Conservation (phyloP, 305 asterid genomes). For the Vinca major region DNA sequence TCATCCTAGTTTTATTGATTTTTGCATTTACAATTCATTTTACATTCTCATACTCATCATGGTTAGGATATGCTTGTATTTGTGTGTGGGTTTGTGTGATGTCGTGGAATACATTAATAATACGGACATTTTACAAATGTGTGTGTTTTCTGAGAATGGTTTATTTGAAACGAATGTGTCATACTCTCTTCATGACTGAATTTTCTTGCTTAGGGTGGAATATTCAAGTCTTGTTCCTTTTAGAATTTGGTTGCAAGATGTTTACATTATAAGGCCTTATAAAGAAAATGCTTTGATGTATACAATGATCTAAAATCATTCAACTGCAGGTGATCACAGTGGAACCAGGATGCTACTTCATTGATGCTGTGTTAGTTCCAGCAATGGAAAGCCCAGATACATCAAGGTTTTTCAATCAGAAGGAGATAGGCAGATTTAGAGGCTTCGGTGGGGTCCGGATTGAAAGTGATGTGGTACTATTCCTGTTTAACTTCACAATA, state of each 20-base stretch:
- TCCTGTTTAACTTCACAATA: conserved; percentile 15
- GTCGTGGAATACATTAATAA: not conserved
- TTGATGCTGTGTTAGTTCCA: conserved; percentile 75
- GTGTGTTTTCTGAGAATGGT: not conserved
- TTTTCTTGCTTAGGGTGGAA: not conserved
- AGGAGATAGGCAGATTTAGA: conserved; percentile 54
- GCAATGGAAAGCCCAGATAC: conserved; percentile 65
- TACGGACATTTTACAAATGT: not conserved
- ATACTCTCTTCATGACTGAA: not conserved
- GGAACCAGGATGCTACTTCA: conserved; percentile 97
- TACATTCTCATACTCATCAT: not conserved
- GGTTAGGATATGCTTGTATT: not conserved
- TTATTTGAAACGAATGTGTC: not conserved
- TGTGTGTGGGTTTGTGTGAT: not conserved
- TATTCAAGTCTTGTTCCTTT: not conserved
- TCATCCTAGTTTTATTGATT: not conserved
- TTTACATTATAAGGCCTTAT: not conserved
- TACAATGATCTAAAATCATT: conserved; percentile 7
- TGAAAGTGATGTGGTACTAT: conserved; percentile 85
- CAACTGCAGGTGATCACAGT: conserved; percentile 88
- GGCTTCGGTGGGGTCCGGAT: conserved; percentile 95
- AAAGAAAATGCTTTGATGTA: not conserved
- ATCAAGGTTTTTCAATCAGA: conserved; percentile 60
- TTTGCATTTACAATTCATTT: not conserved
- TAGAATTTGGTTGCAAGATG: not conserved